Evolutionary conservation across 345 rosid species (phyloP).

Genomic region (Kandelia obovata): DNA sequence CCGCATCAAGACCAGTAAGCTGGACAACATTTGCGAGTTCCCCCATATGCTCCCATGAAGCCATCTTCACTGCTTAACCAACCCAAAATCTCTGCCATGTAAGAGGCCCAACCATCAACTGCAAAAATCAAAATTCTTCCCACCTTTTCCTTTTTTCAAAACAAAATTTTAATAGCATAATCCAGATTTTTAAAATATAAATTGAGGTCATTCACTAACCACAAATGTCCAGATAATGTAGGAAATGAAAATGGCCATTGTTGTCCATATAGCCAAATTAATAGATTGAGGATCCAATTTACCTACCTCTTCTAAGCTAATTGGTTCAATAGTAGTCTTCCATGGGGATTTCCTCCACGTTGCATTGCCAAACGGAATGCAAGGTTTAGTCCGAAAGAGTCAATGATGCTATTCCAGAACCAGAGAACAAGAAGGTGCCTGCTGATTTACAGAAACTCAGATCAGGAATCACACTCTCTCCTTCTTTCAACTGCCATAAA

Average conservation of each 20-base stretch:
- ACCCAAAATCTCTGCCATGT: conserved; percentile 11
- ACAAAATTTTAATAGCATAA: too few relatives aligned
- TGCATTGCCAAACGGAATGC: background rate
- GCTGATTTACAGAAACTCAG: too few relatives aligned
- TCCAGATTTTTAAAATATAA: too few relatives aligned
- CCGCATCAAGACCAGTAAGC: conserved; percentile 80
- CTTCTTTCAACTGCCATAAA: conserved; percentile 31
- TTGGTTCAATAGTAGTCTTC: background rate
- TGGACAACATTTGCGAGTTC: conserved; percentile 78
- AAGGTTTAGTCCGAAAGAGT: background rate
- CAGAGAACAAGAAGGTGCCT: too few relatives aligned
- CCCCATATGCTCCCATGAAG: conserved; percentile 81
- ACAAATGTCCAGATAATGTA: too few relatives aligned
- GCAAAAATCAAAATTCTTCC: background rate
- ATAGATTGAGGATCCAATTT: background rate
- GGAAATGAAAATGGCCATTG: too few relatives aligned
- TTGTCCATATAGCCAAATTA: background rate
- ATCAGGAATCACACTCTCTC: background rate
- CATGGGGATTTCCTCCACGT: too few relatives aligned
- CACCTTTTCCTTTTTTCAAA: background rate
- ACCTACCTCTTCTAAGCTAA: conserved; percentile 21
- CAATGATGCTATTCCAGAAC: too few relatives aligned
- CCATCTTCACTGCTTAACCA: conserved; percentile 39
- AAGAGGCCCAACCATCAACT: background rate
- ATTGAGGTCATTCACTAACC: too few relatives aligned